Base-by-base conservation (phyloP, 2,329 filamentous ascomycete species). In the Volutella citrinella region DNA sequence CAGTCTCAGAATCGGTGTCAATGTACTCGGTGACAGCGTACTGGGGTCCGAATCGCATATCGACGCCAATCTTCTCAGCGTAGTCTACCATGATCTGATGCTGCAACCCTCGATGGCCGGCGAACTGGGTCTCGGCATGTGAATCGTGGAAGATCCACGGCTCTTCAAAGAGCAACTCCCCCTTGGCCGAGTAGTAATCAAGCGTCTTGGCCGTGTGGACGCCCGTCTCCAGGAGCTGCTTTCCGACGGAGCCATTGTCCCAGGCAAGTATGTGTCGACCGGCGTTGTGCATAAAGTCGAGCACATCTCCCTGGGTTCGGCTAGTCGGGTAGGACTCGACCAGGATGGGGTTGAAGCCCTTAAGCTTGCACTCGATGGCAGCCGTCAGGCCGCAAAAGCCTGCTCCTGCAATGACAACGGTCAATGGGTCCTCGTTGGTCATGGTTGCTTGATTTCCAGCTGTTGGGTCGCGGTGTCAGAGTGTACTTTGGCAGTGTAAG, bases 321-420 rank as follows among this genome's bases (percentile, higher is more conserved):
- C 27, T 31, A 9, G 27, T 31, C 7, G 63, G 53, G 36, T 70
- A 64, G 16, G 66, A 70, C 37, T 75, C 72, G 24, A 72, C 58
- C 12, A 69, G 57, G 24, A 52, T 55, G 36, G 55, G 70, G 3
- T 57, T 54, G 48, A 78, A 74, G 7, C 76, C 76, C 48, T 78
- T 74, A 26, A 70, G 67, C 28, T 69, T 63, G 50, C 74, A 77
- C 51, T 80, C 74, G 40, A 80, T 78, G 23, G 75, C 76, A 10
- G 75, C 73, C 12, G 75, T 70, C 11, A 80, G 66, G 14, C 76
- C 76, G 21, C 72, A 76, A 39, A 80, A 78, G n/a, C 75, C 76
- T 46, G 63, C 64, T 3, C 34, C 34, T 8, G 28, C 34, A 10
- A 36, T 28, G 17, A 36, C n/a, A 19, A 34, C 18, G 11, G 15